These are phyloP conservation scores for Teratosphaeria nubilosa DNA, from an alignment of 2,329 filamentous ascomycete genomes.

Conservation along the genomic window DNA sequence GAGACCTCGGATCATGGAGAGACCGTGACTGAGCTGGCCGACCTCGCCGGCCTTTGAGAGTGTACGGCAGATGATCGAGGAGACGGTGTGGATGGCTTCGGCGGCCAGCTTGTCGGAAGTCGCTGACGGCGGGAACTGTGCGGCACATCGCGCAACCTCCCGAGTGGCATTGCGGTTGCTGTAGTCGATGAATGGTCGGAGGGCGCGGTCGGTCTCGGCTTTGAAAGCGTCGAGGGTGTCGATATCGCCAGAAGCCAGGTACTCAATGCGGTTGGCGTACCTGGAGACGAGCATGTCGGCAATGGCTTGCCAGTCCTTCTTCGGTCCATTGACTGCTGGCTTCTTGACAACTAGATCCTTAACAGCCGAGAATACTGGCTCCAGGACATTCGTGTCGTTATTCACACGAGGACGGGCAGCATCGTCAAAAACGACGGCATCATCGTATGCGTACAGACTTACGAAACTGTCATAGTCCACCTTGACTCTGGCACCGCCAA, in stretches of 20 bases:
- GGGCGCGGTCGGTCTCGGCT: constrained; percentile 17
- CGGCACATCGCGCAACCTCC: constrained; percentile 39
- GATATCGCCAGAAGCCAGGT: constrained; percentile 19
- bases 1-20: constrained; percentile 30
- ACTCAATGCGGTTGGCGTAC: constrained; percentile 47
- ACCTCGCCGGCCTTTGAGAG: constrained; percentile 19
- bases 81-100: constrained; percentile 23
- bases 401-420: constrained; percentile 30
- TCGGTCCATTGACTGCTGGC: constrained; percentile 17
- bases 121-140: constrained; percentile 30
- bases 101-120: constrained; percentile 1
- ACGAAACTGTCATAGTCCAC: constrained; percentile 42
- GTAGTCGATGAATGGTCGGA: constrained; percentile 32
- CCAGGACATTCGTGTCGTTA: constrained; percentile 27
- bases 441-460: constrained; percentile 34
- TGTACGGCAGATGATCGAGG: constrained; percentile 24
- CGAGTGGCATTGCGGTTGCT: constrained; percentile 25
- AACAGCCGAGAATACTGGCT: constrained; percentile 35
- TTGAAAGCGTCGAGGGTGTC: constrained; percentile 14
- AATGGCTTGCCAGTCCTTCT: constrained; percentile 54
- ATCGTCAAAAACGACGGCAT: constrained; percentile 26
- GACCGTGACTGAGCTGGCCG: constrained; percentile 14
- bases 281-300: constrained; percentile 56
- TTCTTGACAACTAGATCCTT: constrained; percentile 30
- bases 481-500: constrained; percentile 33